These are phyloP conservation scores for Amphirosellinia nigrospora DNA, from an alignment of 495 filamentous ascomycete genomes.

Conservation along the genomic window DNA sequence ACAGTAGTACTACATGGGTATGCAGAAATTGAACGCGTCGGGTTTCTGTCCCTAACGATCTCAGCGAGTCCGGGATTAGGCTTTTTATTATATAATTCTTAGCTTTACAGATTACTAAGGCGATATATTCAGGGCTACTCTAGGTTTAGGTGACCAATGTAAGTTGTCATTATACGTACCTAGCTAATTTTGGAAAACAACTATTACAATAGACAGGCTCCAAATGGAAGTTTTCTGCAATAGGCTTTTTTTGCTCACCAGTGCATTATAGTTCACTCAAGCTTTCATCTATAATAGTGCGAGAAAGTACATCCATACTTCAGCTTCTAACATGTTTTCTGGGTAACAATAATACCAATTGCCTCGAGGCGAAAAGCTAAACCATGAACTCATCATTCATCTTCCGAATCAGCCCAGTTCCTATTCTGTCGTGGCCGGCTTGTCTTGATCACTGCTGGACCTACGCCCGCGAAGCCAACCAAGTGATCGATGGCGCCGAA, in stretches of 20 bases:
- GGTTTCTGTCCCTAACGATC: no score
- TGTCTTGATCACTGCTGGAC: background rate
- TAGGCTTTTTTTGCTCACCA: background rate
- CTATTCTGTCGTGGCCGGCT: background rate
- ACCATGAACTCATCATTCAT: background rate
- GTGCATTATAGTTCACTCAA: background rate
- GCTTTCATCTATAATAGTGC: background rate
- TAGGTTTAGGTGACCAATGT: background rate
- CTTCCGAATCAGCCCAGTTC: background rate
- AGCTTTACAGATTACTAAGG: background rate
- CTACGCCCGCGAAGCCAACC: conserved; percentile 16
- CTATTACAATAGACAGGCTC: background rate
- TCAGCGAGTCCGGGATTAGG: no score
- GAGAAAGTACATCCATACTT: background rate
- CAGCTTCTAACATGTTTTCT: background rate
- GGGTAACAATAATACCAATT: background rate
- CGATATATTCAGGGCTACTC: background rate
- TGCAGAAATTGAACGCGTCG: no score
- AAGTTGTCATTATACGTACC: background rate
- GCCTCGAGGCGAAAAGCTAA: background rate
- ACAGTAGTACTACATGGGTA: background rate
- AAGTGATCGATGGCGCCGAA: conserved; percentile 23
- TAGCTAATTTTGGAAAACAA: background rate
- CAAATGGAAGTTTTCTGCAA: background rate
- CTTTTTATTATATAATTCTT: no score